Base-by-base conservation (phyloP, 202 grass and related monocot genomes). In the Zizania palustris region DNA sequence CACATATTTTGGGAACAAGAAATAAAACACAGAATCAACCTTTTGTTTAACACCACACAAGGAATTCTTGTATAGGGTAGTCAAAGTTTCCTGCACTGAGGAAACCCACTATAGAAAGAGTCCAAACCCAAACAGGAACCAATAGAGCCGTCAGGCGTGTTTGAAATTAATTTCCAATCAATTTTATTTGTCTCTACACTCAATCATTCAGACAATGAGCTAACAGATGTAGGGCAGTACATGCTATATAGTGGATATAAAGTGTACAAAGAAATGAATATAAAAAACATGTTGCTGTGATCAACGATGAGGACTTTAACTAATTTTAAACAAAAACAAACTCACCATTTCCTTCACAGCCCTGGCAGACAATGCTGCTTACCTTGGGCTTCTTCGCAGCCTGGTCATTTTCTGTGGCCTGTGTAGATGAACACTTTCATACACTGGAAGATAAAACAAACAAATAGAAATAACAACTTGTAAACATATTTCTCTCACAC, bases 291-390 rank as follows among this genome's bases (percentile, higher is more conserved):
- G 59, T 39, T 46, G 60, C 2, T 33, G 33, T 3, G 1, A 22
- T 4, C 14, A 51, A 55, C 51, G 3, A 3, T 8, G 46, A 36
- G 20, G 10, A 79, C 16, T 39, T 46, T 4, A 67, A 64, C 20
- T 73, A 45, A 49, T 56, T 38, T 39, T 10, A 81, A 71, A 57
- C 9, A 64, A 72, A 77, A 70, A 8, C 16, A 68, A 66, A 58
- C 74, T 83, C 61, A 88, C 85, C 89, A 5, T 91, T 91, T 65
- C 89, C 89, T 65, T 88, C 71, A 3, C 89, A 91, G 36, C 43
- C 85, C 49, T 67, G 16, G 72, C 89, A 91, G 65, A 91, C 44
- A 71, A 91, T 61, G 75, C 89, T 91, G 16, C 13, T 72, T 21
- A 13, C 22, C 53, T 91, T 91, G 48, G 64, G 54, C 55, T 85